Conservation (phyloP, 1,284 basidiomycete genomes). For the Pulchroboletus neoregius region DNA sequence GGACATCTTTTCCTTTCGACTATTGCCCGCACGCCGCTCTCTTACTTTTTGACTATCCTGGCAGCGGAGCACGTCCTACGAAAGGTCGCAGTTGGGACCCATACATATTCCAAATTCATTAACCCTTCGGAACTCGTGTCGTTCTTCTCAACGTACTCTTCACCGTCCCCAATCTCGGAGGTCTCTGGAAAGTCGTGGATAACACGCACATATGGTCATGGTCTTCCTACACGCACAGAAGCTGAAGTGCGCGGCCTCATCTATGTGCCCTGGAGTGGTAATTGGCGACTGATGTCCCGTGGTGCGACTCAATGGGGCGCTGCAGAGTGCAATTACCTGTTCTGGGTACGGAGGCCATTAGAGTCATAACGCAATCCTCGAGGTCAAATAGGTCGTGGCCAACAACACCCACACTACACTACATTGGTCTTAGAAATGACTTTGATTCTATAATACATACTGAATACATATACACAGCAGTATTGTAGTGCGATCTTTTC, state of each 20-base stretch:
- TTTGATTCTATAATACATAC: slow-evolving; percentile 16
- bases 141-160: slow-evolving; percentile 70
- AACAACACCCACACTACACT: background rate
- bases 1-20: slow-evolving; percentile 96
- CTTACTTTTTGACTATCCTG: slow-evolving; percentile 88
- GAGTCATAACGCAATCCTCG: slow-evolving; percentile 10
- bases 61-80: slow-evolving; percentile 84
- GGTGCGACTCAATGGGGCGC: slow-evolving; percentile 53
- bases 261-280: slow-evolving; percentile 73
- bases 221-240: slow-evolving; percentile 53
- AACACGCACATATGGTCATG: slow-evolving; percentile 39
- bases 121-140: slow-evolving; percentile 84
- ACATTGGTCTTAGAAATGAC: background rate
- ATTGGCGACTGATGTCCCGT: slow-evolving; percentile 68
- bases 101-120: slow-evolving; percentile 89
- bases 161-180: slow-evolving; percentile 29
- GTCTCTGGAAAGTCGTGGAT: slow-evolving; percentile 40
- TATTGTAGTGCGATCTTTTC: background rate
- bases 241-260: slow-evolving; percentile 82
- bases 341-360: slow-evolving; percentile 70
- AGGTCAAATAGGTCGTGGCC: background rate
- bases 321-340: slow-evolving; percentile 75
- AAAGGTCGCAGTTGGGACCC: slow-evolving; percentile 86
- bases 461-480: slow-evolving; percentile 13
- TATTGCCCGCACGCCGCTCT: slow-evolving; percentile 90